Percentiles rank a stretch among this genome's conserved stretches.
These are phyloP conservation scores for Chrysanthemum seticuspe DNA, from an alignment of 129 eudicot genomes.

Conservation along the genomic window DNA sequence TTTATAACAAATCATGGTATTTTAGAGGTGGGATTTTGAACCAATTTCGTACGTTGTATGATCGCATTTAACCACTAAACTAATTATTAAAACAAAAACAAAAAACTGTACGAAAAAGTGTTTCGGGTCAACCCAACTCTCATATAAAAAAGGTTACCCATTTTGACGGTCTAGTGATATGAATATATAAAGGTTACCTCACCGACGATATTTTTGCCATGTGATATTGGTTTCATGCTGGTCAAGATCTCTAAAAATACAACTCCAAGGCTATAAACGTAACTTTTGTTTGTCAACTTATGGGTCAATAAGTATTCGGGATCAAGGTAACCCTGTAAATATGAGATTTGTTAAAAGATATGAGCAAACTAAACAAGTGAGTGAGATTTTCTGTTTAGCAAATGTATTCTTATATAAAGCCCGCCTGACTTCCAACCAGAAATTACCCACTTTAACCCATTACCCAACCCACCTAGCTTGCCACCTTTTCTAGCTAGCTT, in stretches of 20 bases:
- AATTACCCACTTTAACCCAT: not conserved
- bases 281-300: slow-evolving; percentile 75
- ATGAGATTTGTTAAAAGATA: not conserved
- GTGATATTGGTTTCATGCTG: slow-evolving; percentile 70
- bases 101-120: too few species aligned
- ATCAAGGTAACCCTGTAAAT: slow-evolving; percentile 81
- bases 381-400: too few species aligned
- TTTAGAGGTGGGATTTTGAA: too few species aligned
- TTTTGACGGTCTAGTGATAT: not conserved
- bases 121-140: too few species aligned
- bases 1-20: too few species aligned
- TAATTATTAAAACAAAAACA: too few species aligned
- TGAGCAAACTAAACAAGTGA: not conserved
- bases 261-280: slow-evolving; percentile 94
- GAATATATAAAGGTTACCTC: slow-evolving; percentile 52
- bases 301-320: slow-evolving; percentile 81
- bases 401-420: too few species aligned
- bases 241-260: slow-evolving; percentile 85
- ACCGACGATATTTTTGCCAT: slow-evolving; percentile 76
- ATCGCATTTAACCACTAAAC: too few species aligned
- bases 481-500: too few species aligned
- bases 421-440: not conserved
- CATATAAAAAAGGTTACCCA: too few species aligned
- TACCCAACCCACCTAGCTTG: too few species aligned
- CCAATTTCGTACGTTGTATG: not conserved